Evolutionary conservation across 2,329 filamentous ascomycete species (phyloP), one percentile per base, ranked within the genome.

Genomic region (Endocalyx cinctus): DNA sequence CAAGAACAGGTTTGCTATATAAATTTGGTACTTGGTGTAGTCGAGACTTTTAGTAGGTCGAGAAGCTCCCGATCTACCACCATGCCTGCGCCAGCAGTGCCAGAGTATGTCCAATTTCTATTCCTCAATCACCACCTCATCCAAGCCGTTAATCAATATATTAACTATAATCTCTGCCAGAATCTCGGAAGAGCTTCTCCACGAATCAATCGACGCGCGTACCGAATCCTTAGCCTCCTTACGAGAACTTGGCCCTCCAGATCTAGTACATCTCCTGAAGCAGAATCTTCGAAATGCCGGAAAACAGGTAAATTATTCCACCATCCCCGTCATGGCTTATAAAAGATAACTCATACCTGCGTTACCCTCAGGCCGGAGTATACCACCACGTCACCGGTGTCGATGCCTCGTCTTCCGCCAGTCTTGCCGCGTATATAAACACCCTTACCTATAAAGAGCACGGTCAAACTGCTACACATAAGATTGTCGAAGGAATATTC

Each of bases 341-440:
- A 17, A 13, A 74, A 56, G 72, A 22, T 35, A 30, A 36, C 5
- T 38, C 28, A 7, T n/a, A n/a, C n/a, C n/a, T n/a, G n/a, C n/a
- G n/a, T n/a, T n/a, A 11, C 30, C 25, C 25, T n/a, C 32, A 96
- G 85, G 82, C 81, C 41, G 92, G 92, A 39, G 82, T 96, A 35
- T 98, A 98, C 59, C 92, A 98, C 62, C 92, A 98, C 79, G 89
- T 96, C 50, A 95, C 88, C 25, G 92, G 92, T 41, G 82, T 96
- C 55, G 92, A 98, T 65, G 92, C 92, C 30, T 98, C 92, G 3
- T 97, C 92, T 6, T 97, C 92, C 8, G 92, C 92, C 38, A 97
- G 90, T 64, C 69, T 98, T 39, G 92, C 92, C 25, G 92, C 92
- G 49, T 98, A 98, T 64, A 94, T 98, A 66, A 98, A 97, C 63